Base-by-base conservation (phyloP, 2,329 filamentous ascomycete genomes). In the Phialophora expanda region DNA sequence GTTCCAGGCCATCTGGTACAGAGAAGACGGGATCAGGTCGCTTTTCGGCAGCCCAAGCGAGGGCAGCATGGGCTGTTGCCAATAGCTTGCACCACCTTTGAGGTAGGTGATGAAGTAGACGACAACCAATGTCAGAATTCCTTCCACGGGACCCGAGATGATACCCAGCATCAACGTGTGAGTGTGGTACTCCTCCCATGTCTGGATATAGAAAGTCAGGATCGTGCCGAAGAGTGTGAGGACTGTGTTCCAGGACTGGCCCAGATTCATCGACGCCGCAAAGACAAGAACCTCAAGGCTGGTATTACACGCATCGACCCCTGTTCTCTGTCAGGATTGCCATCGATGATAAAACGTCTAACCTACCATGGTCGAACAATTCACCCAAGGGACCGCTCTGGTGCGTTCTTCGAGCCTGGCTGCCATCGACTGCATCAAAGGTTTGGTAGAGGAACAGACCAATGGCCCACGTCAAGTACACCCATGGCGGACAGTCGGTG, bases 181-280 rank as follows among this genome's bases (percentile, higher is more conserved):
- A 59, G 95, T 99, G 81, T 98, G 94, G 80, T 98, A 99, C 78
- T 98, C 95, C 76, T 99, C 95, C 95, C 95, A 99, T 38, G 95
- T 98, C 78, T 98, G 95, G 50, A 98, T 90, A 78, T 98, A 98
- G 79, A 99, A 99, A n/a, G 95, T 97, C 73, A 96, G 83, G 66
- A 94, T 87, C 6, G 91, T 89, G 72, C 90, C 91, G 80, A 96
- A 97, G 17, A 97, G 85, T 4, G 86, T 88, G 66, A 92, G 81
- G 12, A 97, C 88, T 0, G 93, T 97, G 79, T 88, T 88, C 94
- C 93, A 97, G 67, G 90, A 88, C 80, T 97, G 92, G 54, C 94
- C 94, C 76, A 98, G 86, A 76, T 97, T 97, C 84, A 97, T 93
- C 41, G 91, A 89, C 38, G 90, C 93, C 11, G 93, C 91, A 76